Evolutionary conservation across 73 alveolate genomes (phyloP).

Genomic region (Effrenium voratum): DNA sequence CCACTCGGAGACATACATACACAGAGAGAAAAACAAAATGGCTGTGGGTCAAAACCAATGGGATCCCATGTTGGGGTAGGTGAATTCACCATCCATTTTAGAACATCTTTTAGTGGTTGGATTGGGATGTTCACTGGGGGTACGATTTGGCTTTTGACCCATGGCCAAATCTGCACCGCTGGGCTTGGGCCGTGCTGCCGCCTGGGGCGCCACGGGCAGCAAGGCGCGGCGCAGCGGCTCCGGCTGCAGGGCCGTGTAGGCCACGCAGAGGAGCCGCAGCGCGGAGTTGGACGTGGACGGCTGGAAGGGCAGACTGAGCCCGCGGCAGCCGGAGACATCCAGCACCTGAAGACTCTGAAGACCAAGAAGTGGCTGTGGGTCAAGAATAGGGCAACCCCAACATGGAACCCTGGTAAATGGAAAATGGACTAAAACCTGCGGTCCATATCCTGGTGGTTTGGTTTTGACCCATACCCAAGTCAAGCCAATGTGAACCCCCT

Average conservation of each 20-base stretch:
- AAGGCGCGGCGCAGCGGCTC: background rate
- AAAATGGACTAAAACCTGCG: background rate
- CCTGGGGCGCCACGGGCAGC: too few relatives aligned
- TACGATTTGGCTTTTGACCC: too few relatives aligned
- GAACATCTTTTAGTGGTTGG: too few relatives aligned
- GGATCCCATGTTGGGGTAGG: too few relatives aligned
- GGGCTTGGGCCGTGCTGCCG: too few relatives aligned
- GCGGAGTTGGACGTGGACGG: background rate
- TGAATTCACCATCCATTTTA: too few relatives aligned
- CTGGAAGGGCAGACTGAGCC: background rate
- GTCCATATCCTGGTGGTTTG: background rate
- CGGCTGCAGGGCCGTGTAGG: background rate
- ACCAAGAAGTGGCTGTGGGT: background rate
- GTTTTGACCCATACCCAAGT: background rate
- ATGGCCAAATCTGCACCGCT: too few relatives aligned
- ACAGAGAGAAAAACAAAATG: too few relatives aligned
- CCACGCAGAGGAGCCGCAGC: conserved; percentile 29
- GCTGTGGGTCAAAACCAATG: too few relatives aligned
- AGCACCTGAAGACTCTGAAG: conserved; percentile 1
- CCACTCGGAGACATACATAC: too few relatives aligned
- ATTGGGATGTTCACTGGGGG: too few relatives aligned
- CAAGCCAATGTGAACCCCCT: too few relatives aligned
- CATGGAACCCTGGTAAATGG: background rate
- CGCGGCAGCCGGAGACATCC: conserved; percentile 33
- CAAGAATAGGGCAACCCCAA: background rate